Evolutionary conservation across 768 basidiomycete species (phyloP).

Genomic region (Coprinopsis marcescibilis): DNA sequence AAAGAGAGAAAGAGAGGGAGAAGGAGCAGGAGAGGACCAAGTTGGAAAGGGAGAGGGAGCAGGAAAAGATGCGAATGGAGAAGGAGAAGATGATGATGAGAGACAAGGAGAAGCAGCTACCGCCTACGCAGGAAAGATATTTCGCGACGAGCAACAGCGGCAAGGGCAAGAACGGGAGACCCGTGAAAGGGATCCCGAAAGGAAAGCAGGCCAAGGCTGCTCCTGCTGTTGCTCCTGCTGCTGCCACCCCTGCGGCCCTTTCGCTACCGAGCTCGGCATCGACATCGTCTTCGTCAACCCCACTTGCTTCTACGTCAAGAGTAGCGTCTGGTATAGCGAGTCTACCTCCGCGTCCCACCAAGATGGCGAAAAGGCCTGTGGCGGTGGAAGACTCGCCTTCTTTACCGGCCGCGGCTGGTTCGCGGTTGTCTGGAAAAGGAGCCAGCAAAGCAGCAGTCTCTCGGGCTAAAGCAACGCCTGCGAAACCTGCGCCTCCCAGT

Average conservation of each 20-base stretch:
- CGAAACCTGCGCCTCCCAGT: background rate
- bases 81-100: no score
- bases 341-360: no score
- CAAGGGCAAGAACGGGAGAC: conserved; percentile 13
- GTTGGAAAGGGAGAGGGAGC: no score
- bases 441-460: no score
- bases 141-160: background rate
- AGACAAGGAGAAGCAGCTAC: conserved; percentile 1
- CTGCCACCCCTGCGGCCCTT: conserved; percentile 9
- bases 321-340: no score
- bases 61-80: no score
- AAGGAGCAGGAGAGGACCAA: no score
- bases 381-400: background rate
- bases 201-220: conserved; percentile 11
- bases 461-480: conserved; percentile 7
- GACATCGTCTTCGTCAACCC: no score
- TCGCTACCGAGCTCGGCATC: background rate
- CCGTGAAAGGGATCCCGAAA: conserved; percentile 1
- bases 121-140: background rate
- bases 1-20: no score
- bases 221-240: conserved; percentile 26
- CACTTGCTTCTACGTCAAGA: no score
- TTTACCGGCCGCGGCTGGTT: background rate
- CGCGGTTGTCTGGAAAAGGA: no score
- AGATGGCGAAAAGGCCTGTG: no score